Base-by-base conservation (phyloP, 2,329 filamentous ascomycete species). In the Sclerotinia glacialis region DNA sequence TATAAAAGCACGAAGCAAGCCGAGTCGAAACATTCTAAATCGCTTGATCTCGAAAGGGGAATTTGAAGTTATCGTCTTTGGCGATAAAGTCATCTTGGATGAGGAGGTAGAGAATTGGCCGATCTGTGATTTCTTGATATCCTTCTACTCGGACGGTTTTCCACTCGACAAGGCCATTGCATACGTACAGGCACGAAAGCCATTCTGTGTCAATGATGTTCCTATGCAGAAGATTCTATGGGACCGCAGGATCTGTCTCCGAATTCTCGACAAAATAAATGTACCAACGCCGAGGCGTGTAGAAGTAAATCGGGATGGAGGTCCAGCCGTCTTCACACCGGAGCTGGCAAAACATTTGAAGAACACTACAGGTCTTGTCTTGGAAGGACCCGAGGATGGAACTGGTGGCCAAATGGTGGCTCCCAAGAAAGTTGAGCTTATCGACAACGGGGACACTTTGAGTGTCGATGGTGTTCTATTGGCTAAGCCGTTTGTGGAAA, bases 91-190 rank as follows among this genome's bases (percentile, higher is more conserved):
- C 53, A 99, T 99, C 72, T 83, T 99, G 46, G 95, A 99, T 75
- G 95, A 99, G 85, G 91, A 91, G 69, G 90, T 97, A 66, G 93
- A 96, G 78, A 96, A 97, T 76, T 97, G 93, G 93, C 93, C 93
- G 23, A 87, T 96, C 65, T 84, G 83, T 78, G 95, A 99, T 79
- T 99, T 96, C 74, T 80, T 99, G 66, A 97, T 99, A 74, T 97
- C 93, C 3, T 99, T 99, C 80, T 99, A 98, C 79, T 98, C 94
- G 0, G 94, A 97, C 77, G 95, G 95, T 0, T 99, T 99, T 72
- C 95, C 95, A 0, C 81, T 99, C 56, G 93, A 98, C 71, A 99
- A 99, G 77, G 95, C 96, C 6, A 96, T 99, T 73, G 92, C 93
- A 44, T 99, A 99, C 78, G 92, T 93, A 69, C 92, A 93, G 74